Conservation (phyloP, 78 protist genomes). For the Anaeramoeba flamelloides region DNA sequence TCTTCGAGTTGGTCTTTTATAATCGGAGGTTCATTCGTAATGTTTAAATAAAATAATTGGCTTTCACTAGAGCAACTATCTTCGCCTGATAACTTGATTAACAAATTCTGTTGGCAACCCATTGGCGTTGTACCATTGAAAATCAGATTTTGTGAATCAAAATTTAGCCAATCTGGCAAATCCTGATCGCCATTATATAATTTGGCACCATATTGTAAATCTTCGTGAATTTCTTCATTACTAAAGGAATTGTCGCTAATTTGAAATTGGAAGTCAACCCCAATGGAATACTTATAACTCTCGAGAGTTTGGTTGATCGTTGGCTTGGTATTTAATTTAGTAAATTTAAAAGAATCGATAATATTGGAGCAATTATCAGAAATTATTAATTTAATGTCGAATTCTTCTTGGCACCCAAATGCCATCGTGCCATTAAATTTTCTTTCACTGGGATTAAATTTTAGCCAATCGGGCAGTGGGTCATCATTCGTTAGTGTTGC, state of each 20-base stretch:
- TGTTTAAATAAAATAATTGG: too few relatives aligned
- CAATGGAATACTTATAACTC: not conserved
- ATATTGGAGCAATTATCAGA: not conserved
- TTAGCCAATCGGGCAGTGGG: too few relatives aligned
- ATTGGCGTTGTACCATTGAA: too few relatives aligned
- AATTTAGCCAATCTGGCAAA: not conserved
- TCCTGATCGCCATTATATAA: not conserved
- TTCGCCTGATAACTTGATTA: too few relatives aligned
- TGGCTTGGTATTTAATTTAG: not conserved
- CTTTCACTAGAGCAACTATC: too few relatives aligned
- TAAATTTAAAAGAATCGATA: not conserved
- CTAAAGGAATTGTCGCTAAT: not conserved
- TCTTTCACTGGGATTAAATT: not conserved
- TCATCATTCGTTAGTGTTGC: too few relatives aligned
- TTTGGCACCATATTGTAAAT: not conserved
- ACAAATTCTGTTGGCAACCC: too few relatives aligned
- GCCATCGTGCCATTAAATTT: not conserved
- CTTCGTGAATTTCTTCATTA: not conserved
- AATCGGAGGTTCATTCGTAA: too few relatives aligned
- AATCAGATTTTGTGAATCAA: too few relatives aligned
- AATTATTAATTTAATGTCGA: not conserved
- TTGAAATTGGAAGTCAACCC: too few relatives aligned
- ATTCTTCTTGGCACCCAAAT: not conserved
- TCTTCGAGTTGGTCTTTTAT: too few relatives aligned
- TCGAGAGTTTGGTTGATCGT: not conserved